Evolutionary conservation across 129 eudicot genomes (phyloP), one percentile per base, ranked within the genome.

Genomic region (Saposhnikovia divaricata): DNA sequence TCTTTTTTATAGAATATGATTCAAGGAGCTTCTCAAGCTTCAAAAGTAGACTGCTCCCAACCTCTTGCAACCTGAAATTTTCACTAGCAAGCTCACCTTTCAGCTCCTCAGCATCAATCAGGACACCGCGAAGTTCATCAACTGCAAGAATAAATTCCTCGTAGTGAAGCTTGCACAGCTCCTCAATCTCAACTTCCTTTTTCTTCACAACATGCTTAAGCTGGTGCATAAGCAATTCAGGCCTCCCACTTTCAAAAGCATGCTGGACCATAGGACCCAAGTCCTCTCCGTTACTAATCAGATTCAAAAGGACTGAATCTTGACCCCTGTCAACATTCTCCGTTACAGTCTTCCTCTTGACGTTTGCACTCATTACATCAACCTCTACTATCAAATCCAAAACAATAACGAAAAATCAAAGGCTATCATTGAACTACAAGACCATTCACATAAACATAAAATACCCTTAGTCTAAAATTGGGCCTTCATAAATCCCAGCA

Each of bases 71-170:
- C 87, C 89, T 78, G 46, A 85, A 89, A 78, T 95, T 95, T 75
- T 92, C 97, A 83, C 87, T 87, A 21, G 92, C 90, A 31, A 92
- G 93, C 78, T 86, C 98, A 71, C 84, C 69, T 83, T 92, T 94
- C 65, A 94, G 83, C 83, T 90, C 98, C 82, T 94, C 98, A 2
- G 97, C 98, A 84, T 94, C 98, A 78, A 91, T 97, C 44, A 94
- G 82, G 27, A 94, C 97, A 48, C 98, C 98, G 46, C 97, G 96
- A 46, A 95, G 93, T 81, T 95, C 97, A 81, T 95, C 98, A 50
- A 95, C 98, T 12, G 98, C 98, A 77, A 89, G 81, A 13, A 95
- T 95, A 72, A 95, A 95, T 63, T 95, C 97, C 79, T 95, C 96
- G 31, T 95, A 95, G 72, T 92, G 98, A 72, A 95, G 91, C 81